Conservation (phyloP, 2,329 filamentous ascomycete species). For the Cercospora berteroae region DNA sequence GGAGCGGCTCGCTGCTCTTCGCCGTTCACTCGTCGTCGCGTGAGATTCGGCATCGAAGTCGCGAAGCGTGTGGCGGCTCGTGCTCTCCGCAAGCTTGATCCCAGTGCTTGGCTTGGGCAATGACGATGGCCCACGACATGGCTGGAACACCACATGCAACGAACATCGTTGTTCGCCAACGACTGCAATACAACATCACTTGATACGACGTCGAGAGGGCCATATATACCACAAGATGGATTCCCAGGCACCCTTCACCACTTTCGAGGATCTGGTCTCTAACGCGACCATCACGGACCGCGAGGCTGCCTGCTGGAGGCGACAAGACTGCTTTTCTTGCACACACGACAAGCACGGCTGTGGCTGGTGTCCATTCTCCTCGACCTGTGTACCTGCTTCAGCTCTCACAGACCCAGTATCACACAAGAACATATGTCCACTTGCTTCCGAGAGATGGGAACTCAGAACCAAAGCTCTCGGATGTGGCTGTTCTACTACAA, state of each 20-base stretch:
- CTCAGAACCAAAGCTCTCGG: conserved; percentile 46
- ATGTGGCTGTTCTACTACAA: conserved; percentile 49
- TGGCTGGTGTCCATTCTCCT: conserved; percentile 47
- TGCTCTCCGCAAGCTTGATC: neutral
- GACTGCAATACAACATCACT: neutral
- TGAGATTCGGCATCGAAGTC: conserved; percentile 7
- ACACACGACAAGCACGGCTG: conserved; percentile 36
- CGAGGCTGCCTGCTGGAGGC: conserved; percentile 33
- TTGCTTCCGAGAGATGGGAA: conserved; percentile 47
- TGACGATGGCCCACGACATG: conserved; percentile 4
- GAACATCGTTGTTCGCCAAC: neutral
- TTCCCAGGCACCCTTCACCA: neutral
- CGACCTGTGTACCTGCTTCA: conserved; percentile 44
- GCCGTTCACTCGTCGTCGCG: neutral
- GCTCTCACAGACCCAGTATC: conserved; percentile 44
- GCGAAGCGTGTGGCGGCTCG: conserved; percentile 2
- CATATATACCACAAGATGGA: neutral
- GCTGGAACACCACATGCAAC: neutral
- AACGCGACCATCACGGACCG: conserved; percentile 15
- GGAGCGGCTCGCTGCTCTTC: neutral
- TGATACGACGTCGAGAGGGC: neutral
- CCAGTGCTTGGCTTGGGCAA: conserved; percentile 1
- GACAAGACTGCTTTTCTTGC: conserved; percentile 36
- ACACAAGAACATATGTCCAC: conserved; percentile 35
- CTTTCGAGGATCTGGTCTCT: neutral